Evolutionary conservation across 2,329 filamentous ascomycete species (phyloP).

Genomic region (Aspergillus pseudoterreus): DNA sequence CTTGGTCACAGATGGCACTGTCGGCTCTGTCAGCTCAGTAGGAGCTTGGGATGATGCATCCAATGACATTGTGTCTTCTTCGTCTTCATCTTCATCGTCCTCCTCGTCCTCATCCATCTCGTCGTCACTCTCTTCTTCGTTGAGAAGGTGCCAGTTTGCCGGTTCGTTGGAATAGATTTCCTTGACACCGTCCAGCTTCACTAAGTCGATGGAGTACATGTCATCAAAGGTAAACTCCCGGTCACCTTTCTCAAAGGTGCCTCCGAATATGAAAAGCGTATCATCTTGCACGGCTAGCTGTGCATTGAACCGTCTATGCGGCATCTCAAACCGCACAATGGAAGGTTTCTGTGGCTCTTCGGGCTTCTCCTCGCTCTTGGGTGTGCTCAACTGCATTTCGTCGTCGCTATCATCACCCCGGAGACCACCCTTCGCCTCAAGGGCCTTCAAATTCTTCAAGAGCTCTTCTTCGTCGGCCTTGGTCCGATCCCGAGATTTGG

Average conservation of each 20-base stretch:
- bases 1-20: conserved; percentile 33
- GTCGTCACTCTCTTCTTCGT: conserved; percentile 59
- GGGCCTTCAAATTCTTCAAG: conserved; percentile 75
- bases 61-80: conserved; percentile 46
- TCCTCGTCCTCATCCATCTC: conserved; percentile 37
- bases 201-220: conserved; percentile 88
- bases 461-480: conserved; percentile 92
- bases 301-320: conserved; percentile 86
- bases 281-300: conserved; percentile 89
- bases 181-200: conserved; percentile 89
- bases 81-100: conserved; percentile 42
- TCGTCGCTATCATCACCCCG: conserved; percentile 48
- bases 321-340: conserved; percentile 73
- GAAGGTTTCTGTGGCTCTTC: conserved; percentile 54
- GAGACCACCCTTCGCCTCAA: conserved; percentile 70
- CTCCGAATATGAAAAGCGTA: conserved; percentile 88
- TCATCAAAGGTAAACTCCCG: conserved; percentile 95
- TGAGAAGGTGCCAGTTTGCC: conserved; percentile 73
- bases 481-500: conserved; percentile 61
- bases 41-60: conserved; percentile 34
- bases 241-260: conserved; percentile 92
- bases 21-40: conserved; percentile 35
- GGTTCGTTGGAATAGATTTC: conserved; percentile 84
- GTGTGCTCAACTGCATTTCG: conserved; percentile 37
- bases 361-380: conserved; percentile 54